Conservation (phyloP, 176 grass and related monocot genomes). For the Phragmites australis region DNA sequence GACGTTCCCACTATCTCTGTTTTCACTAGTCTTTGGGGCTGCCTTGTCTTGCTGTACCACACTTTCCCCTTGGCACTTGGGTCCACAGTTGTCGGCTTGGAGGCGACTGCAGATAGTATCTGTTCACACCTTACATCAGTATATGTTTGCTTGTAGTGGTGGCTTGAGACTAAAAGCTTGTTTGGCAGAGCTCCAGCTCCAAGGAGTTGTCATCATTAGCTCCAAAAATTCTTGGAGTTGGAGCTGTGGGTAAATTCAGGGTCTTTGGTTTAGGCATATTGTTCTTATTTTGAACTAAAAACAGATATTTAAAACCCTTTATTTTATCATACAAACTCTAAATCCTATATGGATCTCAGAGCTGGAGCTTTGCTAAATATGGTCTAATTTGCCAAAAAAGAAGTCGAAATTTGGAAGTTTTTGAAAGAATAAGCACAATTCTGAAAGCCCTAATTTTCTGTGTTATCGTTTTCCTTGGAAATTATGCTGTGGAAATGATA, state of each 20-base stretch:
- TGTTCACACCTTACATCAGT: background rate
- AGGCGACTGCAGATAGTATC: background rate
- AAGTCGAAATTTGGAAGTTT: background rate
- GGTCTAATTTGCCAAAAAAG: background rate
- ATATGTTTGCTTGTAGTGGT: background rate
- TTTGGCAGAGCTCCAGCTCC: no score
- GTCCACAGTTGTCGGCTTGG: background rate
- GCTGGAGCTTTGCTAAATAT: no score
- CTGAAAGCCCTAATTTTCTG: background rate
- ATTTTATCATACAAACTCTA: no score
- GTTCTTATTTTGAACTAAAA: no score
- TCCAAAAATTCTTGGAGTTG: no score
- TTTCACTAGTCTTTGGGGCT: background rate
- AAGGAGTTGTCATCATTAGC: no score
- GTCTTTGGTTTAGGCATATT: no score
- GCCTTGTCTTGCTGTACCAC: background rate
- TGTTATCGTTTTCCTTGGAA: constrained; percentile 9
- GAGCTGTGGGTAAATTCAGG: no score
- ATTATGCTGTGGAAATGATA: background rate
- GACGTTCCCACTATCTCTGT: background rate
- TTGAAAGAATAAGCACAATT: background rate
- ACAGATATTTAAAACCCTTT: no score
- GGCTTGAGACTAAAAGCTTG: background rate
- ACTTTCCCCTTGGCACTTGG: background rate
- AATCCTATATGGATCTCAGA: no score